Base-by-base conservation (phyloP, 805 yeast genomes). In the Candida adriatica region DNA sequence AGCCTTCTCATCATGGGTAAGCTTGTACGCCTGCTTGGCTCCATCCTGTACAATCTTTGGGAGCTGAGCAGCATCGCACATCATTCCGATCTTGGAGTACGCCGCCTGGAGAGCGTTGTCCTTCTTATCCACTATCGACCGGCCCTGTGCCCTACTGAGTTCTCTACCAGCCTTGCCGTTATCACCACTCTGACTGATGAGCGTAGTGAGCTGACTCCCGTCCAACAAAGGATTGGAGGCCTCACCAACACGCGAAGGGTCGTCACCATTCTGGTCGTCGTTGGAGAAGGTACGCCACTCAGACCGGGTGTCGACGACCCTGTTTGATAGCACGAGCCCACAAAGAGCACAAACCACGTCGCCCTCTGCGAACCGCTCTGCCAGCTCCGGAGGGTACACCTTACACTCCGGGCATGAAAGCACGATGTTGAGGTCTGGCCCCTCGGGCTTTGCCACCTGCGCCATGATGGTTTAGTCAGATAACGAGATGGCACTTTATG, bases 231-330 rank as follows among this genome's bases (percentile, higher is more conserved):
- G 96, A 54, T 88, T 88, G 13, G 87, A 79, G 5, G 96, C 96
- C 54, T 88, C 96, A 58, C 98, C 98, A 42, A 90, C 98, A 83
- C 98, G 97, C 44, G 92, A 79, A 5, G 98, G 98, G 56, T 90
- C 98, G 58, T 87, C 96, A 48, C 94, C 95, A 47, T 90, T 92
- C 57, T 90, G 97, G 58, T 90, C 98, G 56, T 90, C 98, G 54
- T 92, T 92, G 38, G 94, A 80, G 57, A 90, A 90, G 3, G 98
- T 92, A 66, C 98, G 83, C 98, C 98, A 90, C 66, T 90, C 98
- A 1, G 96, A 85, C 45, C 97, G 70, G 5, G 95, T 88, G 51
- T 90, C 98, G 18, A 90, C 95, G 31, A 90, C 79, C 42, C 88
- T 70, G 54, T 87, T 95, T 46, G 95, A 84, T 16, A 92, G 70